Percentiles rank a stretch among this genome's conserved stretches.
These are phyloP conservation scores for Leishmania gerbilli DNA, from an alignment of 208 protist species.

Conservation along the genomic window DNA sequence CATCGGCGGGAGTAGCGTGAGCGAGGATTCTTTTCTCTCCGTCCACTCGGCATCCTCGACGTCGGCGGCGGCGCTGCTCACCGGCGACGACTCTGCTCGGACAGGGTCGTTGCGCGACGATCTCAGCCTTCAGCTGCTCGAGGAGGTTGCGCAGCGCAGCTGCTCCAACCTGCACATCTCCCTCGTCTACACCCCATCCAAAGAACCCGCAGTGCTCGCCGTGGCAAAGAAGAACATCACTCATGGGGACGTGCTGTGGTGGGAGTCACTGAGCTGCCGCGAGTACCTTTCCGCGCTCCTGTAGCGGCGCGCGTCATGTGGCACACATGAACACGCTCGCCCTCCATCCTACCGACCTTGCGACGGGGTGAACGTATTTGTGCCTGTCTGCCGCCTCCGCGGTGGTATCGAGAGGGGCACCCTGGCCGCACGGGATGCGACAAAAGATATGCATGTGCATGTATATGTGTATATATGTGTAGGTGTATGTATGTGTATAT, in stretches of 20 bases:
- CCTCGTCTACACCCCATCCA: conserved; percentile 14
- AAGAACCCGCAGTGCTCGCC: conserved; percentile 17
- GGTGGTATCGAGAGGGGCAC: too few relatives aligned
- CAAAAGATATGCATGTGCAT: too few relatives aligned
- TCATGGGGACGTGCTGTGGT: conserved; percentile 26
- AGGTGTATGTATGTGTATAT: not conserved
- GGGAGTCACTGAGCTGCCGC: conserved; percentile 23
- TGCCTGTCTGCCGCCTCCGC: not conserved
- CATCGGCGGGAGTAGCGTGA: not conserved
- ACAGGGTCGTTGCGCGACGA: conserved; percentile 13
- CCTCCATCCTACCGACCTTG: not conserved
- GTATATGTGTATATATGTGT: too few relatives aligned
- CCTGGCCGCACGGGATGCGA: too few relatives aligned
- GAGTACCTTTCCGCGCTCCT: conserved; percentile 23
- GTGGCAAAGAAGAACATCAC: conserved; percentile 28
- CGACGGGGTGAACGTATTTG: not conserved
- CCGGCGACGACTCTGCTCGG: conserved; percentile 4
- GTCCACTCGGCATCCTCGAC: conserved; percentile 22
- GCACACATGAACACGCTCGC: not conserved
- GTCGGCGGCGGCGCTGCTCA: conserved; percentile 17
- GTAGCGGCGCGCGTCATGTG: not conserved
- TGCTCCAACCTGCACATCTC: conserved; percentile 27
- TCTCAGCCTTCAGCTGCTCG: conserved; percentile 23
- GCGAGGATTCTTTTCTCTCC: conserved; percentile 33
- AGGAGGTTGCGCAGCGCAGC: conserved; percentile 24